Base-by-base conservation (phyloP, 2,329 filamentous ascomycete species). In the Nothophoma quercina region DNA sequence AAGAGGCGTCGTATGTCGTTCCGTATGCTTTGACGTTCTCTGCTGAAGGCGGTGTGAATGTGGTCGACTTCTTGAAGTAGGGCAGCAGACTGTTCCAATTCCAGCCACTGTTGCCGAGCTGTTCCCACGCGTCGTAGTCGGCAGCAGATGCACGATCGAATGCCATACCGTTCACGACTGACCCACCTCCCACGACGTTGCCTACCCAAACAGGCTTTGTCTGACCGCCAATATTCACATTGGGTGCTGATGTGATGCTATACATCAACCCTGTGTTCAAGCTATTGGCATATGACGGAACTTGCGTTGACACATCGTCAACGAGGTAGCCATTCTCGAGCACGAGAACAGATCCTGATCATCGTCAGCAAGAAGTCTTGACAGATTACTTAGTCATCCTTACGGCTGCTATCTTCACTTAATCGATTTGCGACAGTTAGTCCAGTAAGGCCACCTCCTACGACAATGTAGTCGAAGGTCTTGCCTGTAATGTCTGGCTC, bases 121-220 rank as follows among this genome's bases (percentile, higher is more conserved):
- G 69, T 38, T 79, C 80, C 85, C 85, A 88, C 0, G 77, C 78
- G 67, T 87, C 80, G 38, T 77, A 77, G 51, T 76, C 74, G 6
- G 58, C 68, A 15, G 64, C 60, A 26, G 65, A 60, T 10, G 65
- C 75, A 6, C 75, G 69, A 44, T 73, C 71, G 50, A 72, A 75
- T 6, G 68, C 60, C 72, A 77, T 74, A 7, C 72, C 71, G 58
- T 77, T 77, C 19, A 76, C 66, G 1, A 70, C 68, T 15, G 67
- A 70, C 9, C 71, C 68, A 1, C 74, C 75, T 3, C 75, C 74
- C 3, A 77, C 65, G 1, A 71, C 67, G 8, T 65, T 64, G 6
- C 59, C 59, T 1, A 67, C 62, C 30, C 46, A 62, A 1, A 64
- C 60, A 13, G 59, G 56, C 26, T 55, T 58, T 4, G 52, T 52